Percentiles rank a stretch among this genome's conserved stretches.
phyloP scores from a whole-genome alignment of 2,329 filamentous ascomycete genomes.

The Zopfia rhizophila region DNA sequence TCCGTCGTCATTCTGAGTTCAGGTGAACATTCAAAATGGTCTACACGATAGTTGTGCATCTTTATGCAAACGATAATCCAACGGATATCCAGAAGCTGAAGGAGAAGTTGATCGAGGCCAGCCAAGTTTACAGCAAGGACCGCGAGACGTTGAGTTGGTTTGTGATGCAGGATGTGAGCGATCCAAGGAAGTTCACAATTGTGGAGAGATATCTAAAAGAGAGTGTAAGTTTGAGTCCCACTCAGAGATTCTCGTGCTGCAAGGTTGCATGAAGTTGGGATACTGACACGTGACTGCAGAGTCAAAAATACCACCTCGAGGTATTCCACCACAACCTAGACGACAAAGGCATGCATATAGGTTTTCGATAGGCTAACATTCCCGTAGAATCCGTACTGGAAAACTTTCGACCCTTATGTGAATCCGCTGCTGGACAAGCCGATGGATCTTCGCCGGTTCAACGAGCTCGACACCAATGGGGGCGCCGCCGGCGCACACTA shows the following conservation, averaged over 20 bases:
- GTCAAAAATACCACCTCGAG: constrained; percentile 57
- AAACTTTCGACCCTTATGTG: constrained; percentile 80
- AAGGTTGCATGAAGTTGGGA: background rate
- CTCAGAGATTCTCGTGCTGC: background rate
- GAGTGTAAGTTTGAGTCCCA: constrained; percentile 57
- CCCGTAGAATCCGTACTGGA: constrained; percentile 73
- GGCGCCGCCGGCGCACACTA: constrained; percentile 26
- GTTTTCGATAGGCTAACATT: background rate
- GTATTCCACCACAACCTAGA: constrained; percentile 10
- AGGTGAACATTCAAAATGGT: constrained; percentile 65
- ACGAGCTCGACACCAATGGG: constrained; percentile 71
- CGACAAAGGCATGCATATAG: no score
- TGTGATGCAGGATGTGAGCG: constrained; percentile 79
- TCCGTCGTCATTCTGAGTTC: no score
- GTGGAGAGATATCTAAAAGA: constrained; percentile 79
- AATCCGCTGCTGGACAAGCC: constrained; percentile 72
- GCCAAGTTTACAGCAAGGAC: constrained; percentile 76
- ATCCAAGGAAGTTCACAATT: constrained; percentile 76
- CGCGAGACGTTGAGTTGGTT: constrained; percentile 74
- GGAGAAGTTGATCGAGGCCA: constrained; percentile 79
- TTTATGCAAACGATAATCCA: constrained; percentile 74
- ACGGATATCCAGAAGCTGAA: constrained; percentile 73
- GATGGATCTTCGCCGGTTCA: constrained; percentile 75
- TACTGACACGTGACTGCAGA: constrained; percentile 33
- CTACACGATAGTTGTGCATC: constrained; percentile 75